Evolutionary conservation across 202 grass and related monocot species (phyloP).

Genomic region (Setaria italica): DNA sequence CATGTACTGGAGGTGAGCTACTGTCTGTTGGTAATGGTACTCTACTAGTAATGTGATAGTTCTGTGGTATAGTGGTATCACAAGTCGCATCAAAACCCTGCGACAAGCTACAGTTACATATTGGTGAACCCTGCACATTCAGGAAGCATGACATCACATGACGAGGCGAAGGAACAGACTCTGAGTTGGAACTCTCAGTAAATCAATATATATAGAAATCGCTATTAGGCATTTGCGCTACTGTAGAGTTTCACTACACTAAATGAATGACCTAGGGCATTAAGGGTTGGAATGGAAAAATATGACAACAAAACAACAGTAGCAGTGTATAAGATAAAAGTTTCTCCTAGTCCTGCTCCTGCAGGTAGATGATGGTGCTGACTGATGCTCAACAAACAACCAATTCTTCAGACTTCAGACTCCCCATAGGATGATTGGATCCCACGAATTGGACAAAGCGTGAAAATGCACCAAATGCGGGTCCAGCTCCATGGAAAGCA

Average conservation of each 20-base stretch:
- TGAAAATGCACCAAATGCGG: constrained; percentile 39
- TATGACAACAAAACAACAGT: background rate
- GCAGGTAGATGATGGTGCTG: constrained; percentile 38
- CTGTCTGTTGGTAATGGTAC: background rate
- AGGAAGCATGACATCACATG: background rate
- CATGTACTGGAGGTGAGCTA: background rate
- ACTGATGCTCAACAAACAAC: constrained; percentile 49
- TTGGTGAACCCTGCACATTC: background rate
- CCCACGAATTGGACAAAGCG: constrained; percentile 39
- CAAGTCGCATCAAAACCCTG: background rate
- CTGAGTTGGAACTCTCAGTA: constrained; percentile 30
- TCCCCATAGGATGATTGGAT: background rate
- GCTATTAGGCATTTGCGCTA: background rate
- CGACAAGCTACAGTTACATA: too few relatives aligned
- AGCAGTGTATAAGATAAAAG: background rate
- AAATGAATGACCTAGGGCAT: too few relatives aligned
- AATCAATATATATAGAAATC: background rate
- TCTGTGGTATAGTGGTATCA: background rate
- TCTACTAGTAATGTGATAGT: background rate
- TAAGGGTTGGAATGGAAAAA: constrained; percentile 9
- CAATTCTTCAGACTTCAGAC: constrained; percentile 21
- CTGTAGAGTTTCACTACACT: background rate
- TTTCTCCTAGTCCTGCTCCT: constrained; percentile 38
- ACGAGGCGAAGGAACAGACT: background rate
- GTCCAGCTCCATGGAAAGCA: constrained; percentile 38